phyloP scores from a whole-genome alignment of 2,329 filamentous ascomycete genomes.

The Fragosphaeria purpurea region DNA sequence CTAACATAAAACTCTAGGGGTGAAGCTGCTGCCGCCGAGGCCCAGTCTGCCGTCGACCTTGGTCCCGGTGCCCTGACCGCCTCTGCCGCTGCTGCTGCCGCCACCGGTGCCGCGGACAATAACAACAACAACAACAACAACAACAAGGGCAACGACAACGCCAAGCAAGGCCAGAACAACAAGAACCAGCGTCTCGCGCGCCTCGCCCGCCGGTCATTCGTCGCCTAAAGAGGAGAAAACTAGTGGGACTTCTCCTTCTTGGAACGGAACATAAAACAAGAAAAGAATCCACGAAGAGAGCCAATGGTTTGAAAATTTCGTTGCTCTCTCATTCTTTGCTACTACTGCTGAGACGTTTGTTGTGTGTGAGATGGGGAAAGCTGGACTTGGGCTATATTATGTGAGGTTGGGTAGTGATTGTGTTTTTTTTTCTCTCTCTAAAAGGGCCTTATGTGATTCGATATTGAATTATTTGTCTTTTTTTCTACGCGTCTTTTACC shows the following conservation, averaged over 20 bases:
- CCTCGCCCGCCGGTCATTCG: constrained; percentile 13
- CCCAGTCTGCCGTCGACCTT: constrained; percentile 16
- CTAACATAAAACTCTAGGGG: constrained; percentile 6
- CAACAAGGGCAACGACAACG: constrained; percentile 7
- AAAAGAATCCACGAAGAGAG: not conserved
- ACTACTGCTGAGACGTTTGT: too few species aligned
- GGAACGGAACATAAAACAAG: not conserved
- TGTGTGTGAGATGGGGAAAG: too few species aligned
- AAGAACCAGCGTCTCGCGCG: constrained; percentile 13
- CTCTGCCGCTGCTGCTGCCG: constrained; percentile 8
- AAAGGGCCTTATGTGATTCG: too few species aligned
- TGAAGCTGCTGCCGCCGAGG: constrained; percentile 14
- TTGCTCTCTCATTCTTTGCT: too few species aligned
- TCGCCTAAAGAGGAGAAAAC: constrained; percentile 9
- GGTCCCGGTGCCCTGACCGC: constrained; percentile 16
- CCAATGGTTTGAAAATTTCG: too few species aligned
- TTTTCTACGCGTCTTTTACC: not conserved
- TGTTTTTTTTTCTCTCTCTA: too few species aligned
- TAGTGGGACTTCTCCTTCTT: too few species aligned
- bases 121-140: constrained; percentile 9
- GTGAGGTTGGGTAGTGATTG: too few species aligned
- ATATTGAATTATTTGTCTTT: too few species aligned
- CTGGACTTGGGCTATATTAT: too few species aligned
- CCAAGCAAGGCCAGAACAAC: constrained; percentile 7
- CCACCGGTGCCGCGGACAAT: constrained; percentile 6